Base-by-base conservation (phyloP, 352 stramenopile species). In the Phytophthora cryptogea region DNA sequence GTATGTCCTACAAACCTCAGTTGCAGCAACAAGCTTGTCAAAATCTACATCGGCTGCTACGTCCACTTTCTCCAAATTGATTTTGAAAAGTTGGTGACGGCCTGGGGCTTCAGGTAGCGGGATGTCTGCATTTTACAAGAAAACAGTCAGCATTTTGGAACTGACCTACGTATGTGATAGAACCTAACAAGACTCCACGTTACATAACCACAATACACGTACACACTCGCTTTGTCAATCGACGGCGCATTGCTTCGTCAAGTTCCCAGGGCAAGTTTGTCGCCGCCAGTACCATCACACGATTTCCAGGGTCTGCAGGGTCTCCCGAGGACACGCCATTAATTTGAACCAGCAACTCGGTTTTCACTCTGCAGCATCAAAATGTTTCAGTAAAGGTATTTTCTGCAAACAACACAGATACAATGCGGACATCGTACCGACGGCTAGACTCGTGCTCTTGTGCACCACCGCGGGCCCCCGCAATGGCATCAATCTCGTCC, bases 201-300 rank as follows among this genome's bases (percentile, higher is more conserved):
- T 23, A 23, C 20, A 23, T 1, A 23, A 23, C 20, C 20, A 23
- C 20, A 23, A 23, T 23, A 23, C 20, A 23, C 20, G 20, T 87
- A 40, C 89, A 98, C 4, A 99, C 94, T 30, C 96, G 79, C 66
- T 99, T 99, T 35, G 98, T 97, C 30, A 99, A 76, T 30, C 97
- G 81, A 5, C 97, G 76, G 3, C 95, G 79, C 62, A 99, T 94
- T 3, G 96, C 97, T 64, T 98, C 86, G 63, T 99, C 97, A 5
- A 99, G 65, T 37, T 99, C 94, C 97, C 96, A 99, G 20, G 97
- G 96, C 10, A 98, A 68, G 68, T 99, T 99, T 1, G 92, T 98
- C 1, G 97, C 97, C 13, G 92, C 97, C 27, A 99, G 75, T 14
- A 99, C 83, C 72, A 98, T 96, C 20, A 96, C 86, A 20, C 72